Conservation (phyloP, 805 yeast species). For the Candida sanyiensis region DNA sequence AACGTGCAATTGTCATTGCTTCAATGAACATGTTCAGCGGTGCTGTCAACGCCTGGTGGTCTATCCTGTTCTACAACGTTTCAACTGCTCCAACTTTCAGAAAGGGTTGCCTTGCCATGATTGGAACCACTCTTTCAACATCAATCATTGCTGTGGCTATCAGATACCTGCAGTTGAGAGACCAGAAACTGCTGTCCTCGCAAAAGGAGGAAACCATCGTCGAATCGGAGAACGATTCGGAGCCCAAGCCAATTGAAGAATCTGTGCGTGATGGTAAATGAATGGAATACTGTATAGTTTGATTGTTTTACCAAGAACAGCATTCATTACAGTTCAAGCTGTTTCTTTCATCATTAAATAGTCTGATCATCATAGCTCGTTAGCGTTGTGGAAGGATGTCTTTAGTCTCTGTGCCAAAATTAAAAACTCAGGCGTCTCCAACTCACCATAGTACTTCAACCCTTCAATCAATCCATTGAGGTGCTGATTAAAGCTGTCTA, state of each 20-base stretch:
- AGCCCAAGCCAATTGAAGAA: too few relatives aligned
- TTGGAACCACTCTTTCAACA: conserved; percentile 44
- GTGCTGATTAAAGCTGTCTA: conserved; percentile 39
- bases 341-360: too few relatives aligned
- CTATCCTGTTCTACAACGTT: conserved; percentile 47
- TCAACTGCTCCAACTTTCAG: conserved; percentile 44
- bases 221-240: too few relatives aligned
- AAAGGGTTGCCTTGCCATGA: conserved; percentile 52
- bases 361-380: conserved; percentile 1
- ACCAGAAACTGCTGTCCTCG: conserved; percentile 19
- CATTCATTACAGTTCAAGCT: too few relatives aligned
- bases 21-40: conserved; percentile 62
- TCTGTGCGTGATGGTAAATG: background rate
- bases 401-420: conserved; percentile 40
- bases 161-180: conserved; percentile 38
- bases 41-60: conserved; percentile 65
- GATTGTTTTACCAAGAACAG: too few relatives aligned
- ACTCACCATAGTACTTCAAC: conserved; percentile 42
- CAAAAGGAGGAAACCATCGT: too few relatives aligned
- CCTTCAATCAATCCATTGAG: conserved; percentile 42
- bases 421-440: conserved; percentile 42
- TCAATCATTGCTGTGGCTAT: conserved; percentile 36
- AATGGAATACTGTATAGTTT: too few relatives aligned
- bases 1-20: conserved; percentile 57
- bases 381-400: conserved; percentile 20